Evolutionary conservation across 352 stramenopile genomes (phyloP).

Genomic region (Globisporangium viniferum): DNA sequence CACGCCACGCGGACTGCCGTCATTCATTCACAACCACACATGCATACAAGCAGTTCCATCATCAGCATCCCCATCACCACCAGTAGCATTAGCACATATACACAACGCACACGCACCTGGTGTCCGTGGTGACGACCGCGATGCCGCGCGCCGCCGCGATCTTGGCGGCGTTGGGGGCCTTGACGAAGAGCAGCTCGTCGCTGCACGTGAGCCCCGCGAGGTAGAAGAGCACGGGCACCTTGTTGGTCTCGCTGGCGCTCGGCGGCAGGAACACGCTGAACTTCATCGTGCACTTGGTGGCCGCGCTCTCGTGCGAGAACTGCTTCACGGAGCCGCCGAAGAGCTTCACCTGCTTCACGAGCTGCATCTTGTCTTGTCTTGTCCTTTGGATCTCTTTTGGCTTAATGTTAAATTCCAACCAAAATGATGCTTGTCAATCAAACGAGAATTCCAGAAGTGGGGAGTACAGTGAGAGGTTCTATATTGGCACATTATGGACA

Average conservation of each 20-base stretch:
- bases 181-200: constrained; percentile 95
- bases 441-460: not conserved
- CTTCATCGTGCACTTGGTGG: constrained; percentile 87
- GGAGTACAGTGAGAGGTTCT: not conserved
- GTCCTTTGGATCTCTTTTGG: not conserved
- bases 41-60: not conserved
- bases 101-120: constrained; percentile 34
- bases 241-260: constrained; percentile 48
- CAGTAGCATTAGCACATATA: not conserved
- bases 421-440: constrained; percentile 7
- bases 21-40: not conserved
- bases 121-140: constrained; percentile 95
- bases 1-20: constrained; percentile 82
- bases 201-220: constrained; percentile 96
- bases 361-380: constrained; percentile 35
- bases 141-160: constrained; percentile 89
- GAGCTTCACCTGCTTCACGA: constrained; percentile 73
- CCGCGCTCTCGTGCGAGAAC: constrained; percentile 78
- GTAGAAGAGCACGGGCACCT: constrained; percentile 93
- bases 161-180: constrained; percentile 90
- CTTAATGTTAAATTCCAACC: not conserved
- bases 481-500: not conserved
- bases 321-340: constrained; percentile 83
- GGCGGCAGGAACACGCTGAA: constrained; percentile 90
- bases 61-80: not conserved